Conservation (phyloP, 2,329 filamentous ascomycete species). For the Plectosphaerella plurivora region DNA sequence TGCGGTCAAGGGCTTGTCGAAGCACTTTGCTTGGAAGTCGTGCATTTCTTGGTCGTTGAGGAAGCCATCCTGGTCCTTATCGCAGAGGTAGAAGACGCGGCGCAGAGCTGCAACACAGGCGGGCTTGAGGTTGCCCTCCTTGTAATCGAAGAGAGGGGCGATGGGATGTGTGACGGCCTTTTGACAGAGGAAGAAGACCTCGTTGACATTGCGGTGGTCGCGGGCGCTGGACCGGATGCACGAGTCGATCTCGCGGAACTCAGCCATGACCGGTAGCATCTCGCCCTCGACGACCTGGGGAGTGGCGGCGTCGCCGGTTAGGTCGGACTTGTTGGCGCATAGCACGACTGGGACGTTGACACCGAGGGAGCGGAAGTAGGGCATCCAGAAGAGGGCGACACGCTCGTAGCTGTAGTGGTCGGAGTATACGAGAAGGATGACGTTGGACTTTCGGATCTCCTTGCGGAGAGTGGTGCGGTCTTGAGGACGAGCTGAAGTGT, state of each 20-base stretch:
- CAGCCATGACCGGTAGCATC: conserved; percentile 96
- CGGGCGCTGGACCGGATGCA: conserved; percentile 92
- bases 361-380: conserved; percentile 94
- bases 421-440: conserved; percentile 93
- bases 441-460: conserved; percentile 94
- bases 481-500: conserved; percentile 92
- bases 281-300: conserved; percentile 90
- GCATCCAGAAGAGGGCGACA: conserved; percentile 97
- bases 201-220: conserved; percentile 90
- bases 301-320: conserved; percentile 68
- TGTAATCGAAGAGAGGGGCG: conserved; percentile 93
- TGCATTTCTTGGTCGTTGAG: conserved; percentile 87
- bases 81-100: conserved; percentile 91
- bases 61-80: conserved; percentile 92
- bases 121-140: conserved; percentile 83
- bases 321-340: conserved; percentile 96
- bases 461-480: conserved; percentile 86
- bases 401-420: conserved; percentile 99
- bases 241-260: conserved; percentile 98
- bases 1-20: conserved; percentile 76
- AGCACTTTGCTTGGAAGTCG: conserved; percentile 87
- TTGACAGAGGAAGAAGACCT: conserved; percentile 96
- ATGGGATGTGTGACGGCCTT: conserved; percentile 98
- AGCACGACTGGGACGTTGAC: conserved; percentile 97
- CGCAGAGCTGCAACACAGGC: conserved; percentile 81